phyloP scores from a whole-genome alignment of 192 early-diverging fungal species.

The Backusella luteola region DNA sequence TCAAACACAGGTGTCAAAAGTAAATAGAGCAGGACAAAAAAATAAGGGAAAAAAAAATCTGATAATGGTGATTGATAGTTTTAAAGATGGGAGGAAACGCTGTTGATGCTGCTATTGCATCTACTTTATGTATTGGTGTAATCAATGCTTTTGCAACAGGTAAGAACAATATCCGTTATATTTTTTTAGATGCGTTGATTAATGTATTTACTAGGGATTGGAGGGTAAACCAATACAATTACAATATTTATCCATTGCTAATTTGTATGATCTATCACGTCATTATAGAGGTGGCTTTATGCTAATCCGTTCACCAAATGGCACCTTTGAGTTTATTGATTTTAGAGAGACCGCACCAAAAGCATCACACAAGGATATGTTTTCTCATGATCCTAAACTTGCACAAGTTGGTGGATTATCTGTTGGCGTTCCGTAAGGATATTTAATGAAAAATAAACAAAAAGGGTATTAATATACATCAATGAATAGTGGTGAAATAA shows the following conservation, averaged over 20 bases:
- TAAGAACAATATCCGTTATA: not conserved
- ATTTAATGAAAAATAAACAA: not conserved
- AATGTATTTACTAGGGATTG: conserved; percentile 52
- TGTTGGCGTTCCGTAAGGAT: conserved; percentile 72
- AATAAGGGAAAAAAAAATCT: not conserved
- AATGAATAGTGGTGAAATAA: conserved; percentile 71
- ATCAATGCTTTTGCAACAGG: conserved; percentile 86
- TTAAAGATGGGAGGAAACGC: conserved; percentile 86
- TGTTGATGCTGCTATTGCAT: conserved; percentile 84
- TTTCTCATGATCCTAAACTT: conserved; percentile 58
- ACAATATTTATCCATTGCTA: not conserved
- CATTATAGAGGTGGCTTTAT: conserved; percentile 83
- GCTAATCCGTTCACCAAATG: conserved; percentile 66
- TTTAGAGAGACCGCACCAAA: conserved; percentile 85
- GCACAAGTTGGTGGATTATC: conserved; percentile 73
- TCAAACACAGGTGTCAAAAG: conserved; percentile 66
- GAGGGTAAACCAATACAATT: conserved; percentile 43
- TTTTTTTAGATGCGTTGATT: not conserved
- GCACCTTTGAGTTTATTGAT: conserved; percentile 71
- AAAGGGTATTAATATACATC: not conserved
- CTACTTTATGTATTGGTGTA: conserved; percentile 81
- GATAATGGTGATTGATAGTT: conserved; percentile 34
- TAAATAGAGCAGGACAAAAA: conserved; percentile 4
- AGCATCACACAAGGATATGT: conserved; percentile 76
- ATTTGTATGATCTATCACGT: not conserved